Evolutionary conservation across 371 early-diverging fungal genomes (phyloP).

Genomic region (Nematocida ausubeli): DNA sequence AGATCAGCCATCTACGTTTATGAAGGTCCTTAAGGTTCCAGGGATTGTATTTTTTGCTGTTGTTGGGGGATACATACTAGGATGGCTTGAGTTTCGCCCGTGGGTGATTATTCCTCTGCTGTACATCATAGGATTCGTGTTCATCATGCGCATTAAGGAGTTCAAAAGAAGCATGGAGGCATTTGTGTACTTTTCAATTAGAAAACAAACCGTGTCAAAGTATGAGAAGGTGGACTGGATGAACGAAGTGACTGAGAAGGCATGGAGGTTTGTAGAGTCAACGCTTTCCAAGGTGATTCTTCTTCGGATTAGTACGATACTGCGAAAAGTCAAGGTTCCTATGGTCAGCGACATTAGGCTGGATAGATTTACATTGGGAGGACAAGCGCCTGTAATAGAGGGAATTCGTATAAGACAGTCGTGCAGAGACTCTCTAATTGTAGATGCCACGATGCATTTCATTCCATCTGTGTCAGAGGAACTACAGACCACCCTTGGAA

Average conservation of each 20-base stretch:
- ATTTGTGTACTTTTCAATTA: conserved; percentile 56
- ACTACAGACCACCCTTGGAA: conserved; percentile 31
- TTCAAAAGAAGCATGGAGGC: conserved; percentile 65
- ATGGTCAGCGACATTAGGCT: conserved; percentile 81
- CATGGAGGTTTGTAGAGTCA: conserved; percentile 91
- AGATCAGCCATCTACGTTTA: conserved; percentile 55
- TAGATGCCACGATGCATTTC: conserved; percentile 42
- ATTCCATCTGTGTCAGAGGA: conserved; percentile 67
- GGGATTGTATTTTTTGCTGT: conserved; percentile 62
- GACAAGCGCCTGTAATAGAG: conserved; percentile 82
- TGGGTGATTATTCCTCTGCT: conserved; percentile 60
- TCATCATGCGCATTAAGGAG: conserved; percentile 57
- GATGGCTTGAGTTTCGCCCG: conserved; percentile 55
- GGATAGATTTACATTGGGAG: conserved; percentile 87
- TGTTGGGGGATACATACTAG: conserved; percentile 61
- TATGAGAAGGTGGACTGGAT: conserved; percentile 87
- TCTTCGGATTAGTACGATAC: conserved; percentile 69
- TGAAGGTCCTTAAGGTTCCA: conserved; percentile 62
- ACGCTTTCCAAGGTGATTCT: conserved; percentile 75
- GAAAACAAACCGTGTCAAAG: conserved; percentile 57
- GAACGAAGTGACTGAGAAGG: conserved; percentile 77
- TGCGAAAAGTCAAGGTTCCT: conserved; percentile 70
- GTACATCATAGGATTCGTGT: conserved; percentile 64
- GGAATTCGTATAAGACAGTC: conserved; percentile 69
- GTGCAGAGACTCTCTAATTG: conserved; percentile 38